A percentile compares a stretch with the other conserved stretches of the same genome.
These are phyloP conservation scores for Parafenestella ontariensis DNA, from an alignment of 2,329 filamentous ascomycete genomes.

Conservation along the genomic window DNA sequence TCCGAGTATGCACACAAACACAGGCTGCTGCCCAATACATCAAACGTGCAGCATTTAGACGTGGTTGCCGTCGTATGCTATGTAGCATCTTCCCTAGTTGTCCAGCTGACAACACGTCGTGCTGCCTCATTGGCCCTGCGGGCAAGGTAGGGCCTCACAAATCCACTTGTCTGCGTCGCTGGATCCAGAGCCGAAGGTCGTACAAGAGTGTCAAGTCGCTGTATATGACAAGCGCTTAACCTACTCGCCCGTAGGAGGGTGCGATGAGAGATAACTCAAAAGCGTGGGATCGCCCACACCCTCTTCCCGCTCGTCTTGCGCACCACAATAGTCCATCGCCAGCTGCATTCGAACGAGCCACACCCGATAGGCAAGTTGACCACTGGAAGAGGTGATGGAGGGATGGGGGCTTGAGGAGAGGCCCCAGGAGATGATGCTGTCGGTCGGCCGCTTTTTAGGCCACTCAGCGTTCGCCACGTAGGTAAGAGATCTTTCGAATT, in stretches of 20 bases:
- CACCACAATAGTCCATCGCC: neutral
- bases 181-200: conserved; percentile 28
- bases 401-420: conserved; percentile 18
- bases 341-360: neutral
- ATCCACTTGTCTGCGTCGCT: conserved; percentile 26
- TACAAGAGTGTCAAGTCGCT: conserved; percentile 39
- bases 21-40: conserved; percentile 42
- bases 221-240: conserved; percentile 43
- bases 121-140: conserved; percentile 36
- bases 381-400: conserved; percentile 10
- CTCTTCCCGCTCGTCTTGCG: conserved; percentile 21
- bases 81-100: conserved; percentile 25
- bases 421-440: conserved; percentile 2
- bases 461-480: conserved; percentile 54
- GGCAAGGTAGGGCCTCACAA: conserved; percentile 18
- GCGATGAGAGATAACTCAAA: conserved; percentile 30
- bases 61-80: conserved; percentile 25
- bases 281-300: conserved; percentile 30
- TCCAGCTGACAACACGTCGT: conserved; percentile 28
- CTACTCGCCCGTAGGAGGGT: conserved; percentile 33
- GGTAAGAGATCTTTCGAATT: conserved; percentile 30
- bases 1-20: conserved; percentile 43
- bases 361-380: conserved; percentile 7
- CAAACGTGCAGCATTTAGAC: conserved; percentile 19
- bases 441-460: conserved; percentile 48